phyloP scores from a whole-genome alignment of 1,139 yeast species.

The Saccharomyces hybrid region DNA sequence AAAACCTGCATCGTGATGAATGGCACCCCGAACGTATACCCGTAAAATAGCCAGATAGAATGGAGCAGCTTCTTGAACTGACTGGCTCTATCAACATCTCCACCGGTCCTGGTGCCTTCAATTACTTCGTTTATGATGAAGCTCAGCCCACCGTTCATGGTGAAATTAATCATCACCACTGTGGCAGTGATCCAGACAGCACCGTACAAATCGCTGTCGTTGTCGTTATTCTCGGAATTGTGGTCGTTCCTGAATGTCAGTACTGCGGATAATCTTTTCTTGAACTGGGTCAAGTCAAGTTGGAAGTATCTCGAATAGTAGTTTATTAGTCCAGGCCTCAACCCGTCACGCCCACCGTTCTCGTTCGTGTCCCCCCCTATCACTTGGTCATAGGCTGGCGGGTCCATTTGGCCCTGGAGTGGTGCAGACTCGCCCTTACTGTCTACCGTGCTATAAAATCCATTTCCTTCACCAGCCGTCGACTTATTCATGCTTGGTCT shows the following conservation, averaged over 20 bases:
- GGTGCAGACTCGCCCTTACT: background rate
- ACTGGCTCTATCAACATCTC: constrained; percentile 8
- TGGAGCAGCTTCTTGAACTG: constrained; percentile 16
- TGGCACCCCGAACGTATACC: constrained; percentile 23
- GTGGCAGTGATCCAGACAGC: constrained; percentile 29
- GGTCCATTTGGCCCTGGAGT: background rate
- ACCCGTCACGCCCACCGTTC: constrained; percentile 4
- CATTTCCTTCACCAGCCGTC: background rate
- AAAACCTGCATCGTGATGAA: constrained; percentile 16
- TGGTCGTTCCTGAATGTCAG: constrained; percentile 8
- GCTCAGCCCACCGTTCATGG: constrained; percentile 17
- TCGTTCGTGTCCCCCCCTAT: background rate
- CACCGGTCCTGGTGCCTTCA: constrained; percentile 10
- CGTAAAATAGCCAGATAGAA: constrained; percentile 23
- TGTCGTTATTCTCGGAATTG: constrained; percentile 2
- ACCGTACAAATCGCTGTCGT: constrained; percentile 24
- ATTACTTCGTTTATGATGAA: constrained; percentile 17
- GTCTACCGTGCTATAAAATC: background rate
- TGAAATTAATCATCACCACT: constrained; percentile 20
- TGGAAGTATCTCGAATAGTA: constrained; percentile 27
- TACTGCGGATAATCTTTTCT: constrained; percentile 11
- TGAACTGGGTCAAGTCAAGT: constrained; percentile 15
- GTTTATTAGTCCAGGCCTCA: constrained; percentile 24
- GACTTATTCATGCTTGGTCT: background rate
- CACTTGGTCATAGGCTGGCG: background rate